Conservation (phyloP, 495 filamentous ascomycete species). For the Hypoxylon trugodes region DNA sequence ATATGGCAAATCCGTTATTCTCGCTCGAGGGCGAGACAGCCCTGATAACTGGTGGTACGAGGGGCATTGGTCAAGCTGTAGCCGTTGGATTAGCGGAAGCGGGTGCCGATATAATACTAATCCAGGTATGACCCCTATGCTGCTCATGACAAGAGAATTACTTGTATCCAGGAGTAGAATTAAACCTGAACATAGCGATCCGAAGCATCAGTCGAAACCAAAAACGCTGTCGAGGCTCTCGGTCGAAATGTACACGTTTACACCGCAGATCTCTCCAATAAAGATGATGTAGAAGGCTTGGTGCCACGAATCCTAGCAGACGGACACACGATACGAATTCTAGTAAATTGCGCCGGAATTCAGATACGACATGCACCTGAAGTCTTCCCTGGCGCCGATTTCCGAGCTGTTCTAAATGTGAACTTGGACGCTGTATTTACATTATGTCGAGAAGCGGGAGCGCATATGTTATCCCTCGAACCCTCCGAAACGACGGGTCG, state of each 20-base stretch:
- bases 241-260: slow-evolving; percentile 75
- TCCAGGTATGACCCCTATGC: slow-evolving; percentile 70
- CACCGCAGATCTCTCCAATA: slow-evolving; percentile 74
- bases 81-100: slow-evolving; percentile 83
- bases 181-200: slow-evolving; percentile 18
- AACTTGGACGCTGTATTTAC: slow-evolving; percentile 87
- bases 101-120: slow-evolving; percentile 81
- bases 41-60: slow-evolving; percentile 84
- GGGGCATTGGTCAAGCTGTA: slow-evolving; percentile 88
- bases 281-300: slow-evolving; percentile 65
- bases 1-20: slow-evolving; percentile 52
- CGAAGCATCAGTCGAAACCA: slow-evolving; percentile 71
- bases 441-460: slow-evolving; percentile 82
- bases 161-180: too few species aligned
- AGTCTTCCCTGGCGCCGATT: slow-evolving; percentile 82
- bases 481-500: slow-evolving; percentile 62
- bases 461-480: slow-evolving; percentile 76
- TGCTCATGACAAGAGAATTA: too few species aligned
- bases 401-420: slow-evolving; percentile 83
- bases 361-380: slow-evolving; percentile 80
- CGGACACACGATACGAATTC: slow-evolving; percentile 70
- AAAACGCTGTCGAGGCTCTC: slow-evolving; percentile 66
- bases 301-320: slow-evolving; percentile 68
- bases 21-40: slow-evolving; percentile 75
- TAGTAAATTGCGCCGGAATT: slow-evolving; percentile 88